Evolutionary conservation across 345 rosid genomes (phyloP), one percentile per base, ranked within the genome.

Genomic region (Populus alba): DNA sequence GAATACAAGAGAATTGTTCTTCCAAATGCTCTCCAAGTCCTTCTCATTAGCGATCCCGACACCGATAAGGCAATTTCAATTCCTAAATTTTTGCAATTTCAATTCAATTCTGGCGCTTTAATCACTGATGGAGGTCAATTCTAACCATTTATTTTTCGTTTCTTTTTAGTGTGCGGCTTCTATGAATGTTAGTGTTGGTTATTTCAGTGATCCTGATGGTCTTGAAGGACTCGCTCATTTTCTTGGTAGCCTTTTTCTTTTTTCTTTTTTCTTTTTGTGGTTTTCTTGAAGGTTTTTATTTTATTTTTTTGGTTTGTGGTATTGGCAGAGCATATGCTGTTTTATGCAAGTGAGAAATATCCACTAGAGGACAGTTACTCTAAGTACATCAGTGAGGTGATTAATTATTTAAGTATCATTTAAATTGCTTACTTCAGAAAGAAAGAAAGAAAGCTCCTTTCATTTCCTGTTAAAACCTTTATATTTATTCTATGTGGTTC

Each of bases 161-260:
- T 43, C 1, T 0, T 33, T 45, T 68, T 84, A 95, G 99, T 93
- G 98, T 81, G 96, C 98, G 79, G 98, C 99, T 81, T 90, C 92
- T 41, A 95, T 95, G 99, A 71, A 87, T 77, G 99, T 95, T 71
- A 76, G 88, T 70, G 91, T 95, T 43, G 99, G 99, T 75, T 81
- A 89, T 61, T 93, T 90, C 85, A 83, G 90, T 69, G 94, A 95
- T 84, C 97, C 99, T 4, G 87, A 49, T 67, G 98, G 97, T 68
- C 88, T 95, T 11, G 97, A 92, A 80, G 99, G 99, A 77, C 88
- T 95, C 25, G 97, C 99, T 59, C 99, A 95, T 85, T 95, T 95
- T 79, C 89, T 95, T 0, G 99, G 99, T 95, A 84, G 68, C 47
- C 71, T 11, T 12, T 15, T 33, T 33, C 62, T 29, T 72, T 25